Evolutionary conservation across 2,329 filamentous ascomycete genomes (phyloP).

Genomic region (Aspergillus fischeri): DNA sequence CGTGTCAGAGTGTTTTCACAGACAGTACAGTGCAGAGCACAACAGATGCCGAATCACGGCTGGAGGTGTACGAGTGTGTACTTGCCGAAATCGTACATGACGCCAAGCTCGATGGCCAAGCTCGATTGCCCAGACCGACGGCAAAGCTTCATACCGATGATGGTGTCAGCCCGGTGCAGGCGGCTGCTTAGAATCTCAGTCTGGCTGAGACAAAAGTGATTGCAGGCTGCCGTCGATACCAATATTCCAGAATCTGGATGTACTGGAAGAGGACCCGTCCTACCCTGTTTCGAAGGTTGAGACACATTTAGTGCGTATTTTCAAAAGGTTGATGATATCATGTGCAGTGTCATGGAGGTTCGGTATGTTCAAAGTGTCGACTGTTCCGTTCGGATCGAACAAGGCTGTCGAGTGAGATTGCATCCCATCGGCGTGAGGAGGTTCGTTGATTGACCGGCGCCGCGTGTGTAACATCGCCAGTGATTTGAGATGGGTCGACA

Average conservation of each 20-base stretch:
- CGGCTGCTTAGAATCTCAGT: not conserved
- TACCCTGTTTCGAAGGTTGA: not conserved
- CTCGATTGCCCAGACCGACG: too few relatives aligned
- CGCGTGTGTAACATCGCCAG: slow-evolving; percentile 37
- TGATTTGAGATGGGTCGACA: slow-evolving; percentile 38
- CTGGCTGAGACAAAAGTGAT: not conserved
- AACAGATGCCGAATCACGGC: too few relatives aligned
- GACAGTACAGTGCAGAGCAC: not conserved
- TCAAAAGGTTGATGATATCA: not conserved
- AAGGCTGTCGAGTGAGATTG: slow-evolving; percentile 28
- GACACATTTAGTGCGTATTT: not conserved
- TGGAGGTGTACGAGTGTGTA: not conserved
- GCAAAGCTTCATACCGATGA: not conserved
- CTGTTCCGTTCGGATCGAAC: slow-evolving; percentile 21
- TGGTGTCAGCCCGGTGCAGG: too few relatives aligned
- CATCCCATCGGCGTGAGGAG: slow-evolving; percentile 18
- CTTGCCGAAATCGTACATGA: not conserved
- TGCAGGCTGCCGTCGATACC: not conserved
- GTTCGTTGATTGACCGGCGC: slow-evolving; percentile 11
- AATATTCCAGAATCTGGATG: not conserved
- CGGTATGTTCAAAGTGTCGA: slow-evolving; percentile 12
- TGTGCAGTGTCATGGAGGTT: slow-evolving; percentile 14
- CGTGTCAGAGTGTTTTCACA: too few relatives aligned
- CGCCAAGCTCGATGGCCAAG: too few relatives aligned
- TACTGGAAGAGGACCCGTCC: not conserved